Conservation (phyloP, 192 early-diverging fungal species). For the Linnemannia schmuckeri region DNA sequence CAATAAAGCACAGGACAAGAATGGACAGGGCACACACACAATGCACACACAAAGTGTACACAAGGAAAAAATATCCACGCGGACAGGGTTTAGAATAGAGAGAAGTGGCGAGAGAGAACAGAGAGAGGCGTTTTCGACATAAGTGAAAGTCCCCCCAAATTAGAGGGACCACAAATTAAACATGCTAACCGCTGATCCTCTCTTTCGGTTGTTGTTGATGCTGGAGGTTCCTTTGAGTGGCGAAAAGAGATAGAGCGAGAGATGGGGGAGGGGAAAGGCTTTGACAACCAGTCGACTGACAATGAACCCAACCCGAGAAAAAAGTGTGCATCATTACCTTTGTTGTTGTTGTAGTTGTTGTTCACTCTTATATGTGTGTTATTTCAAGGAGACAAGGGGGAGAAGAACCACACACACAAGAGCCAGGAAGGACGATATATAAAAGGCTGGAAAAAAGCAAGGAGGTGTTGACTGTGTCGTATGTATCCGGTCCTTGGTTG, state of each 20-base stretch:
- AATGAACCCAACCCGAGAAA: neutral
- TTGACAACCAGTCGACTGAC: neutral
- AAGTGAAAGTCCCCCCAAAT: no score
- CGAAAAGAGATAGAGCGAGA: neutral
- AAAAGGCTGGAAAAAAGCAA: constrained; percentile 17
- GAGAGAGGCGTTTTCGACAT: no score
- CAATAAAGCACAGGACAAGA: neutral
- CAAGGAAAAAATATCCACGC: neutral
- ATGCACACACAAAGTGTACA: neutral
- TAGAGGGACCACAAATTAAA: no score
- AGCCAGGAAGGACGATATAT: neutral
- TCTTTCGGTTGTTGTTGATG: no score
- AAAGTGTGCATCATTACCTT: constrained; percentile 11
- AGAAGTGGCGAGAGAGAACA: no score
- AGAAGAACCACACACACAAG: constrained; percentile 1
- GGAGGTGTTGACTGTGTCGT: constrained; percentile 20
- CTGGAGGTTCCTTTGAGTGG: neutral
- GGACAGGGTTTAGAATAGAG: no score
- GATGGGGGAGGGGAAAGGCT: neutral
- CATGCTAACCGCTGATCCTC: no score
- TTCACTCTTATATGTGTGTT: neutral
- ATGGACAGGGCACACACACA: neutral
- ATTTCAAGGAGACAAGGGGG: constrained; percentile 23
- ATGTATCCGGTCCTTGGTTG: neutral
- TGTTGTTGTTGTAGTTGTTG: neutral